Conservation (phyloP, 768 basidiomycete genomes). For the Panellus pusillus region DNA sequence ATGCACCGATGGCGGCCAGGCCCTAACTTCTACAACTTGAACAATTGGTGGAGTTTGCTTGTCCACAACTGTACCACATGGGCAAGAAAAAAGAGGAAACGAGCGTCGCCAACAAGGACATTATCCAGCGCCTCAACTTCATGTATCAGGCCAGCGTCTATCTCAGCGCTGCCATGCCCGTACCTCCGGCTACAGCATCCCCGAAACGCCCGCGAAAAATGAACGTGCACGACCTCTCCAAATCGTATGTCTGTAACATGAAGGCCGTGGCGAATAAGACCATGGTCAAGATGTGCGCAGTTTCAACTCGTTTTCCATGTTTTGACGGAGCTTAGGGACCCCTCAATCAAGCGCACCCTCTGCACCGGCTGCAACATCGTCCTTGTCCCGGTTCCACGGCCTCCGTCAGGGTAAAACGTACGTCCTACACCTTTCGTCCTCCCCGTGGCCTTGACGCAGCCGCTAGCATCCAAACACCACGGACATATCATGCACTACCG, state of each 20-base stretch:
- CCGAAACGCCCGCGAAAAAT: slow-evolving; percentile 28
- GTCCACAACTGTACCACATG: too few species aligned
- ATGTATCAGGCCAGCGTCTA: slow-evolving; percentile 80
- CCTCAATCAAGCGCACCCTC: slow-evolving; percentile 76
- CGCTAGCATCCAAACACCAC: slow-evolving; percentile 43
- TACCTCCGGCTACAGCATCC: slow-evolving; percentile 10
- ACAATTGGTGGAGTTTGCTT: too few species aligned
- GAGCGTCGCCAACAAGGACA: slow-evolving; percentile 66
- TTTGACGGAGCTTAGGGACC: slow-evolving; percentile 53
- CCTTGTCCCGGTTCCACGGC: slow-evolving; percentile 67
- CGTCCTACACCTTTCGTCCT: slow-evolving; percentile 21
- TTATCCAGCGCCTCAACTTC: slow-evolving; percentile 82
- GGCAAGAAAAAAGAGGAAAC: slow-evolving; percentile 64
- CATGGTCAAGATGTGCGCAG: slow-evolving; percentile 67
- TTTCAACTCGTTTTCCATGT: neutral
- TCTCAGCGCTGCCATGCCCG: slow-evolving; percentile 41
- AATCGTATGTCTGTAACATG: slow-evolving; percentile 66
- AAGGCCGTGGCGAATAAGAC: slow-evolving; percentile 72
- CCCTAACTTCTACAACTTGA: too few species aligned
- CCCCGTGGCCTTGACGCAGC: neutral
- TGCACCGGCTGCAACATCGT: slow-evolving; percentile 69
- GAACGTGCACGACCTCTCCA: slow-evolving; percentile 53
- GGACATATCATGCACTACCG: slow-evolving; percentile 57
- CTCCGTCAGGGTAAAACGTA: slow-evolving; percentile 65
- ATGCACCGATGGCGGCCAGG: too few species aligned